These are phyloP conservation scores for Fraxinus albicans DNA, from an alignment of 305 asterid genomes.

Conservation along the genomic window DNA sequence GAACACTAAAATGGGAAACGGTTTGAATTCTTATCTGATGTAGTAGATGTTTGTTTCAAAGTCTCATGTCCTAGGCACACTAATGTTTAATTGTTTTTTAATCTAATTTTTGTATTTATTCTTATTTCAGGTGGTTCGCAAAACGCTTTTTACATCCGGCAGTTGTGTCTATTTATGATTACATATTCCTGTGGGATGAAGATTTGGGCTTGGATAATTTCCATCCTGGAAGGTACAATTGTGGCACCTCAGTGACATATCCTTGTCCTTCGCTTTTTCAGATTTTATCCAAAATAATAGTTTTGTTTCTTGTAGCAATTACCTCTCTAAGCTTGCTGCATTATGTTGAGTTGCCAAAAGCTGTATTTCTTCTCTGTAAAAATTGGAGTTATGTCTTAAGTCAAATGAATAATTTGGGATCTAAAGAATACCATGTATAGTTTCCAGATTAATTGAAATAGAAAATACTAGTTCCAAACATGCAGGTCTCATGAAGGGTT, in stretches of 20 bases:
- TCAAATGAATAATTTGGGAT: background rate
- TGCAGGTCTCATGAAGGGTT: slow-evolving; percentile 3
- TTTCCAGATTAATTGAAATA: background rate
- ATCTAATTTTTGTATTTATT: slow-evolving; percentile 9
- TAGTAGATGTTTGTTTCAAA: background rate
- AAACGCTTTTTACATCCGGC: slow-evolving; percentile 95
- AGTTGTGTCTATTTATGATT: slow-evolving; percentile 75
- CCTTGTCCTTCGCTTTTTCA: background rate
- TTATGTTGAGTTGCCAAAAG: slow-evolving; percentile 1
- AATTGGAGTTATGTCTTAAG: background rate
- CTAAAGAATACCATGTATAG: background rate
- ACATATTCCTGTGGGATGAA: slow-evolving; percentile 98
- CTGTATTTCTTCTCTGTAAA: background rate
- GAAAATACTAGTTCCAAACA: background rate
- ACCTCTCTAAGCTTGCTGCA: background rate
- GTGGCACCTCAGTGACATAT: background rate
- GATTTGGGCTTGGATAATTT: slow-evolving; percentile 89
- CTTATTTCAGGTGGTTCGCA: slow-evolving; percentile 87
- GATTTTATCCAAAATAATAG: background rate
- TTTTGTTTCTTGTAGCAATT: background rate
- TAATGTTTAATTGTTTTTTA: slow-evolving; percentile 8
- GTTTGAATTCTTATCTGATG: background rate
- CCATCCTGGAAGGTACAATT: slow-evolving; percentile 81
- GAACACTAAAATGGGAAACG: no score
- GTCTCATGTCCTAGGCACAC: background rate